Percentiles rank a stretch among this genome's conserved stretches.
Conservation (phyloP, 345 rosid species). For the Gossypium turneri region DNA sequence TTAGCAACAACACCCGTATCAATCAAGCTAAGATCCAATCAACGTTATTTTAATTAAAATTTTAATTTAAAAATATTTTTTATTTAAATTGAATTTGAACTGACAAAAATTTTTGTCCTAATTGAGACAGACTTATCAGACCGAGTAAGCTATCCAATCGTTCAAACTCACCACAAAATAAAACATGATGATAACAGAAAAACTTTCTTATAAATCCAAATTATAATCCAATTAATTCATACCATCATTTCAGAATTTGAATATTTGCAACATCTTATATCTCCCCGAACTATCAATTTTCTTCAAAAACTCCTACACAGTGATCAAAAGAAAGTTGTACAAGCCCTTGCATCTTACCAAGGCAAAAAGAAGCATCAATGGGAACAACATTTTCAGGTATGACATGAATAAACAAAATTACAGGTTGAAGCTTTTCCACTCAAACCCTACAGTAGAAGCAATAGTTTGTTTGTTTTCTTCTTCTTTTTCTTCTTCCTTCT, state of each 20-base stretch:
- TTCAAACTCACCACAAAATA: too few species aligned
- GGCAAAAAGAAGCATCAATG: not conserved
- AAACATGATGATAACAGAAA: too few species aligned
- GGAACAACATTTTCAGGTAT: not conserved
- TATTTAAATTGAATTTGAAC: too few species aligned
- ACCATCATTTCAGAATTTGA: not conserved
- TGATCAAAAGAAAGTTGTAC: not conserved
- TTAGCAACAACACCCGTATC: too few species aligned
- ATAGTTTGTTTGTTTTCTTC: constrained; percentile 22
- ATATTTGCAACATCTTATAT: not conserved
- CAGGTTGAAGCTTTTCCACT: not conserved
- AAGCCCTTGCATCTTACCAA: constrained; percentile 2
- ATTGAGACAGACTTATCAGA: too few species aligned
- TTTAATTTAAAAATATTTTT: too few species aligned
- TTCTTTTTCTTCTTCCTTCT: constrained; percentile 13
- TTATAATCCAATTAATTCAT: not conserved
- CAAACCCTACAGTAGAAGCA: not conserved
- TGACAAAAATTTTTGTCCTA: too few species aligned
- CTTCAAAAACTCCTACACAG: not conserved
- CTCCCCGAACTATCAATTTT: not conserved
- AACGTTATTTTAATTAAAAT: too few species aligned
- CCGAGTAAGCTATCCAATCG: too few species aligned
- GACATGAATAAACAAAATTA: not conserved
- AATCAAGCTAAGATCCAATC: too few species aligned
- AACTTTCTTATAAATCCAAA: too few species aligned